Conservation (phyloP, 2,329 filamentous ascomycete genomes). For the Fusarium chlamydosporum region DNA sequence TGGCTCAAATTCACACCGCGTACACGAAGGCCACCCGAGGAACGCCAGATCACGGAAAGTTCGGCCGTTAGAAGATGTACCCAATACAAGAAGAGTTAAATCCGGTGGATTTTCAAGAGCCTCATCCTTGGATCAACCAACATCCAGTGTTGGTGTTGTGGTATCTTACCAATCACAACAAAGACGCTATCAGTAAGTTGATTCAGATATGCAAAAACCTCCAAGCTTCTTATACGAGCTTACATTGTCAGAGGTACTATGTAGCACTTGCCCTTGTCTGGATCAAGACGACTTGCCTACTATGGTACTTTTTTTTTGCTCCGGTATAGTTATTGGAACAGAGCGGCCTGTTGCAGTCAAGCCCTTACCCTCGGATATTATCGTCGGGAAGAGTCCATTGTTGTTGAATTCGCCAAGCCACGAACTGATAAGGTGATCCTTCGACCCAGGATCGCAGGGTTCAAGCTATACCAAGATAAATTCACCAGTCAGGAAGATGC, state of each 20-base stretch:
- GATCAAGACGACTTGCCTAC: background rate
- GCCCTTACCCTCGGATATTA: background rate
- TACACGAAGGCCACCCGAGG: background rate
- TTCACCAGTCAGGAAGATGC: conserved; percentile 34
- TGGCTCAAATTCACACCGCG: conserved; percentile 14
- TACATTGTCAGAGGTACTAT: background rate
- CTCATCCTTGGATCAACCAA: conserved; percentile 26
- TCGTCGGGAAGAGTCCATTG: background rate
- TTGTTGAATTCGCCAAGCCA: conserved; percentile 1
- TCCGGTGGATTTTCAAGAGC: conserved; percentile 22
- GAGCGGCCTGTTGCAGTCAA: background rate
- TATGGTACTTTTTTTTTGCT: no score
- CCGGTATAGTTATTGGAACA: background rate
- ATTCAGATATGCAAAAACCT: conserved; percentile 17
- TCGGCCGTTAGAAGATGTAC: conserved; percentile 16
- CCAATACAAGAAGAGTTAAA: conserved; percentile 11
- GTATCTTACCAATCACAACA: conserved; percentile 17
- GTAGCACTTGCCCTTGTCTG: background rate
- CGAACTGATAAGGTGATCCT: conserved; percentile 5
- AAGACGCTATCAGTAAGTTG: background rate
- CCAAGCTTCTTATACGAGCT: background rate
- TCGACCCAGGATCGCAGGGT: conserved; percentile 4
- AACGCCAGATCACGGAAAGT: conserved; percentile 9
- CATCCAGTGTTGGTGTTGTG: background rate
- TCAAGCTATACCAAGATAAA: conserved; percentile 16